Percentiles rank a stretch among this genome's conserved stretches.
These are phyloP conservation scores for Eucalyptus pauciflora DNA, from an alignment of 345 rosid genomes.

Conservation along the genomic window DNA sequence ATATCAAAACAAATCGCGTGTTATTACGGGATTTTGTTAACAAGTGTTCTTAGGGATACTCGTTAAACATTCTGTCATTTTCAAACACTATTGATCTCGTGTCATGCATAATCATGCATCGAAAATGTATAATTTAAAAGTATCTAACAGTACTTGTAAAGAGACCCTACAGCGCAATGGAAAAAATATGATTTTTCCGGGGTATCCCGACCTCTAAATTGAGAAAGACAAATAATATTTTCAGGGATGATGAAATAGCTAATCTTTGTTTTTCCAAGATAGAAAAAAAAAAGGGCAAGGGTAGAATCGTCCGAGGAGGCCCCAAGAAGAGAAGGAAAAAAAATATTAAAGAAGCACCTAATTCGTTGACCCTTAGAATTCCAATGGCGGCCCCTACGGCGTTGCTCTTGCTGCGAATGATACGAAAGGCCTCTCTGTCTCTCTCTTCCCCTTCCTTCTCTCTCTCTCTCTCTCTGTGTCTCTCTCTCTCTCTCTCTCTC, in stretches of 20 bases:
- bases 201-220: background rate
- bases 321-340: background rate
- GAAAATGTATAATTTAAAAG: background rate
- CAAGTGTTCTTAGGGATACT: background rate
- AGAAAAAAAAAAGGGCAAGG: conserved; percentile 1
- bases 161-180: background rate
- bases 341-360: conserved; percentile 1
- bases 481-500: background rate
- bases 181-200: too few species aligned
- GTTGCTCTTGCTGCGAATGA: conserved; percentile 43
- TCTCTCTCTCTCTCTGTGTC: background rate
- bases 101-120: background rate
- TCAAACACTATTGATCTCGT: background rate
- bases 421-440: background rate
- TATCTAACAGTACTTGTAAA: background rate
- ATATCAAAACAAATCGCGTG: background rate
- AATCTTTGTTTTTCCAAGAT: background rate
- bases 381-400: conserved; percentile 99
- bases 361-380: conserved; percentile 82
- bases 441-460: background rate
- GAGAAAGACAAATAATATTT: background rate
- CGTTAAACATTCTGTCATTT: background rate
- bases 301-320: conserved; percentile 6
- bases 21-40: background rate
- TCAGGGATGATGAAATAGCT: background rate